Base-by-base conservation (phyloP, 2,329 filamentous ascomycete species). In the Calonectria hawksworthii region DNA sequence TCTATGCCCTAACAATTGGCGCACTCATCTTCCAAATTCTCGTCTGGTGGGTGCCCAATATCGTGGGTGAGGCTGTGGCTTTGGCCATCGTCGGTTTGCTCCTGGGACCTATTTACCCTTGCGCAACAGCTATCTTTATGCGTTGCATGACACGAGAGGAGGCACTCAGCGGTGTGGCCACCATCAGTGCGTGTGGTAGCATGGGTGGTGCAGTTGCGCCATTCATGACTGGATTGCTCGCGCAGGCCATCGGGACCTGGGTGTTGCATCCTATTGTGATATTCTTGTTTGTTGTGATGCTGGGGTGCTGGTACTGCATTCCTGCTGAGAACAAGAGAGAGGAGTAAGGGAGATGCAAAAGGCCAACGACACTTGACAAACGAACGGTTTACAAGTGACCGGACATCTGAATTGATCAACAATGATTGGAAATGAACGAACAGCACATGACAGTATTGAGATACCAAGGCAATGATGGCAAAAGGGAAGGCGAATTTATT, bases 81-180 rank as follows among this genome's bases (percentile, higher is more conserved):
- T 90, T 94, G 4, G 87, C 91, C 84, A 85, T 97, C 30, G 89
- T 97, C 23, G 95, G 95, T 16, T 84, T 97, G 10, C 84, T 97
- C 36, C 87, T 98, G 0, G 95, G 95, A 0, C 95, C 95, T 0
- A 89, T 98, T 6, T 98, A 96, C 81, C 94, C 95, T 0, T 96
- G 94, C 81, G 91, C 93, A 0, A 89, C 91, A 4, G 90, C 90
- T 0, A 87, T 94, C 8, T 93, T 95, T 77, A 89, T 92, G 70
- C 87, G 90, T 50, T 85, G 89, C 44, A 88, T 95, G 82, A 89
- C 89, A 21, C 86, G 90, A 21, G 86, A 88, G 50, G 87, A 94
- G 71, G 91, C 92, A 76, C 89, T 93, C 23, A 91, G 90, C 52
- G 90, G 91, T 1, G 88, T 95, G 77, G 90, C 93, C 2, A 91